phyloP scores from a whole-genome alignment of 345 rosid species.

The Dovyalis caffra region DNA sequence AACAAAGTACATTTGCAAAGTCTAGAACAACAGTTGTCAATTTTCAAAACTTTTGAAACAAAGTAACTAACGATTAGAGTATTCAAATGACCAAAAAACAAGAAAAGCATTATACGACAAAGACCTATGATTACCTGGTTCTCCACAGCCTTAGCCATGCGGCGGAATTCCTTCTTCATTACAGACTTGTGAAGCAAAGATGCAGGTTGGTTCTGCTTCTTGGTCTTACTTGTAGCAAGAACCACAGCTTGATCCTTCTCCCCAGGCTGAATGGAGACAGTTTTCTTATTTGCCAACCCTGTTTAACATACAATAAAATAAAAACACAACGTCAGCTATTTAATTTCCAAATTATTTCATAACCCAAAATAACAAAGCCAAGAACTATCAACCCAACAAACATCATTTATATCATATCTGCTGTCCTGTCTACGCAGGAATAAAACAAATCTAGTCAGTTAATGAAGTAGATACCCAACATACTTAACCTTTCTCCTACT shows the following conservation, averaged over 20 bases:
- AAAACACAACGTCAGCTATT: background rate
- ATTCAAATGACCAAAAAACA: background rate
- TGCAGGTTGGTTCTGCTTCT: constrained; percentile 57
- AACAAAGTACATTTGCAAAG: no score
- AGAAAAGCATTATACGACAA: background rate
- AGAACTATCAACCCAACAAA: background rate
- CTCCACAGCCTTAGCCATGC: constrained; percentile 67
- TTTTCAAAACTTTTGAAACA: background rate
- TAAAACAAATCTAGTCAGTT: background rate
- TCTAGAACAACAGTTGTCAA: background rate
- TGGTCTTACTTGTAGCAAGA: constrained; percentile 76
- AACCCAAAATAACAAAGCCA: background rate
- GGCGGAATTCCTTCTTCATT: constrained; percentile 65
- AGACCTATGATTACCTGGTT: constrained; percentile 46
- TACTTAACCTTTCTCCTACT: background rate
- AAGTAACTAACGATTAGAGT: background rate
- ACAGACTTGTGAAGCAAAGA: constrained; percentile 52
- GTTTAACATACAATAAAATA: background rate
- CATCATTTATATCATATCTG: background rate
- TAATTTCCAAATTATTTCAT: background rate
- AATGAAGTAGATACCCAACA: background rate
- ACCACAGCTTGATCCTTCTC: constrained; percentile 61
- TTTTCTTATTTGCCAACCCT: constrained; percentile 84
- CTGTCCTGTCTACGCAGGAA: background rate
- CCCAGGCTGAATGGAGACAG: constrained; percentile 68